These are phyloP conservation scores for Cruciata laevipes DNA, from an alignment of 257 asterid genomes.

Conservation along the genomic window DNA sequence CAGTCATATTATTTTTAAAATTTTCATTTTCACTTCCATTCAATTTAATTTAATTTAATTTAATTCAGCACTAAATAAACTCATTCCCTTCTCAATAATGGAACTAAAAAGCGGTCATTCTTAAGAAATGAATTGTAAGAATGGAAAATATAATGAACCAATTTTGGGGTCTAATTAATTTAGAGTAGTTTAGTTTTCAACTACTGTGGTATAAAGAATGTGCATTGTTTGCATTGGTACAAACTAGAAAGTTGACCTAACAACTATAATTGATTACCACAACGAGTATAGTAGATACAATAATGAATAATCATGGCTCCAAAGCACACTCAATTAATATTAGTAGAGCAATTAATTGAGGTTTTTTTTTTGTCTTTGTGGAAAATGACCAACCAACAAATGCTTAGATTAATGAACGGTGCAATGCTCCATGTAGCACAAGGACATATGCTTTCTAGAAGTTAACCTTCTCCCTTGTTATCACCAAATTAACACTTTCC, in stretches of 20 bases:
- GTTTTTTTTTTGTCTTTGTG: constrained; percentile 20
- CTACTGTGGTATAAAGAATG: background rate
- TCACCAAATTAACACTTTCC: background rate
- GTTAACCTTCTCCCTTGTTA: background rate
- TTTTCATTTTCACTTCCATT: too few species aligned
- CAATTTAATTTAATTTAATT: too few species aligned
- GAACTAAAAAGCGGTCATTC: too few species aligned
- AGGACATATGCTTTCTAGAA: constrained; percentile 7
- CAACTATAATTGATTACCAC: background rate
- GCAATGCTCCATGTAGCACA: constrained; percentile 18
- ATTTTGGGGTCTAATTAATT: too few species aligned
- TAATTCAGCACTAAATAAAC: too few species aligned
- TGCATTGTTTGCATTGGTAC: background rate
- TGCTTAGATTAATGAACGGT: constrained; percentile 2
- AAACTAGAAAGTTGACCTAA: constrained; percentile 3
- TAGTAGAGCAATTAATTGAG: constrained; percentile 7
- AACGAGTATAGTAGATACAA: constrained; percentile 1
- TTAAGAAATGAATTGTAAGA: too few species aligned
- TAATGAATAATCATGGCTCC: constrained; percentile 7
- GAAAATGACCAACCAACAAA: constrained; percentile 1
- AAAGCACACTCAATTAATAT: constrained; percentile 5
- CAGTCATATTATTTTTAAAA: too few species aligned
- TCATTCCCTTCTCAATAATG: too few species aligned
- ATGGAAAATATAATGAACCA: too few species aligned
- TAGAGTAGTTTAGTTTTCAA: background rate